These are phyloP conservation scores for Apiospora koreana DNA, from an alignment of 2,329 filamentous ascomycete species.

Conservation along the genomic window DNA sequence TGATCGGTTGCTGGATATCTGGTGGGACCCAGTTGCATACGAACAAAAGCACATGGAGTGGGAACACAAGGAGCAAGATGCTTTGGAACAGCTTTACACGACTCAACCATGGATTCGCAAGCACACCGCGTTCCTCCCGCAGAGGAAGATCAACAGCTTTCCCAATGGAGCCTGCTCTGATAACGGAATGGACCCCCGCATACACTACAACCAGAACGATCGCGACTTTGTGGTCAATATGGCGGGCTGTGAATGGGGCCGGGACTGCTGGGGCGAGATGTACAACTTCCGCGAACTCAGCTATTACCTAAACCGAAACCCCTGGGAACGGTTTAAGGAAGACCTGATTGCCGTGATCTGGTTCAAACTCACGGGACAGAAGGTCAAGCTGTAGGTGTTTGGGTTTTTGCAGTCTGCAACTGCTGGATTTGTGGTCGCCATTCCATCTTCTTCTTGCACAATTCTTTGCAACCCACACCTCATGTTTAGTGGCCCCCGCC, in stretches of 20 bases:
- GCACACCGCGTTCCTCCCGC: constrained; percentile 84
- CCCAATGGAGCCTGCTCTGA: constrained; percentile 86
- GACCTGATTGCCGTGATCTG: constrained; percentile 62
- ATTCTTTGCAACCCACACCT: not conserved
- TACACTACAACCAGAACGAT: constrained; percentile 85
- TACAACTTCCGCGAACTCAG: constrained; percentile 91
- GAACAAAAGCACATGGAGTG: constrained; percentile 99
- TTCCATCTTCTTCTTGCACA: not conserved
- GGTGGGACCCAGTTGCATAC: constrained; percentile 98
- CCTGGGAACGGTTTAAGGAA: constrained; percentile 77
- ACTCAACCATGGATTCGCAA: constrained; percentile 91
- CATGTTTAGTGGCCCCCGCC: not conserved
- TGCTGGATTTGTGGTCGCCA: not conserved
- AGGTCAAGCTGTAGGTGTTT: constrained; percentile 52
- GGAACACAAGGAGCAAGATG: constrained; percentile 98
- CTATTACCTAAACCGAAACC: constrained; percentile 82
- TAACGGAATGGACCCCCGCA: constrained; percentile 69
- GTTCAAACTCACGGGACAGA: constrained; percentile 64
- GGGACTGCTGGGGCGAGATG: constrained; percentile 98
- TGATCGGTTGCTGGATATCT: constrained; percentile 87
- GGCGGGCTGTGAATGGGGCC: constrained; percentile 95
- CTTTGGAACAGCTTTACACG: constrained; percentile 86
- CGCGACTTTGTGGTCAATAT: constrained; percentile 97
- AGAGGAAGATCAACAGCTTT: constrained; percentile 93
- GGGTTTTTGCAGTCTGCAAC: not conserved